phyloP scores from a whole-genome alignment of 148 eudicot genomes.

The Camellia sinensis region DNA sequence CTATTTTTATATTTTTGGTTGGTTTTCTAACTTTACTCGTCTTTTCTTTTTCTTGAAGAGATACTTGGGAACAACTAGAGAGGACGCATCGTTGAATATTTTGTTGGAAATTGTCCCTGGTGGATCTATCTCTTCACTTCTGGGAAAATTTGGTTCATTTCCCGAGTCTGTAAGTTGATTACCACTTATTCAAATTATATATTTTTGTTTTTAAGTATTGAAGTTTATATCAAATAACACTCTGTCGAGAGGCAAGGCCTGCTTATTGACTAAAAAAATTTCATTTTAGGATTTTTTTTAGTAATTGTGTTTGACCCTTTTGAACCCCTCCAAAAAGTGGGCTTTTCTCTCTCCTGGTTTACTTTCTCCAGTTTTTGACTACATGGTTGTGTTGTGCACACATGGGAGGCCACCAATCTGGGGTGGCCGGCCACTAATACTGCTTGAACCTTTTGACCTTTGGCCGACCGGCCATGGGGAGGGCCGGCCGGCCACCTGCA shows the following conservation, averaged over 20 bases:
- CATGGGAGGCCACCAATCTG: too few relatives aligned
- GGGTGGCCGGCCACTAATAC: too few relatives aligned
- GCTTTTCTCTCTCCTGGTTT: too few relatives aligned
- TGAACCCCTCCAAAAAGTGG: too few relatives aligned
- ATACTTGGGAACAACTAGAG: conserved; percentile 90
- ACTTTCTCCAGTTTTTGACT: too few relatives aligned
- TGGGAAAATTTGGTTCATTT: conserved; percentile 92
- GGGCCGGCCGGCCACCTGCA: too few relatives aligned
- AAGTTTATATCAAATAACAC: neutral
- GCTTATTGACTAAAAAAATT: neutral
- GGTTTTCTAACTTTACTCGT: conserved; percentile 15
- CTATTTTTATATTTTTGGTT: neutral
- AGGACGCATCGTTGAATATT: conserved; percentile 78
- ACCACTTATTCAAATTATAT: neutral
- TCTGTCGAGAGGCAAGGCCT: neutral
- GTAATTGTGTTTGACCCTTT: too few relatives aligned
- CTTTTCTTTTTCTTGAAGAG: conserved; percentile 43
- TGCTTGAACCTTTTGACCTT: too few relatives aligned
- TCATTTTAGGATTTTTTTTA: neutral
- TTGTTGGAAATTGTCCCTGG: conserved; percentile 94
- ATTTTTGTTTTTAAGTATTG: neutral
- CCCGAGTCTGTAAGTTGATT: conserved; percentile 82
- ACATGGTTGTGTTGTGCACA: too few relatives aligned
- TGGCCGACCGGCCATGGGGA: too few relatives aligned
- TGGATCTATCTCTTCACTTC: conserved; percentile 90